Conservation (phyloP, 805 yeast species). For the Yamadazyma kitorensis region DNA sequence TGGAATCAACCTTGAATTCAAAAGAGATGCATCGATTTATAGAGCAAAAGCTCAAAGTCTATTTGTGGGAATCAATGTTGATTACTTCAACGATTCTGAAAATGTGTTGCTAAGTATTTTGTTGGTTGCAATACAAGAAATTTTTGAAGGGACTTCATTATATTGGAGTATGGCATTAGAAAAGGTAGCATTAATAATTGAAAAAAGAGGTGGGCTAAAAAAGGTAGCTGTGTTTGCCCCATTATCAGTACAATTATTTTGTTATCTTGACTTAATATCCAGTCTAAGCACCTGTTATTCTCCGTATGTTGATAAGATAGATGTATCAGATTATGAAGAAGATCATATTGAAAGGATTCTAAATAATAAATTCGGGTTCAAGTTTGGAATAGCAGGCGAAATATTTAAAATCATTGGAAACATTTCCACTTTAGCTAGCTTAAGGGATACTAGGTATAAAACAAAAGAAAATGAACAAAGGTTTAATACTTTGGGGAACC, state of each 20-base stretch:
- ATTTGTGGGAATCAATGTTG: conserved; percentile 10
- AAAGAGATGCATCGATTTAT: conserved; percentile 10
- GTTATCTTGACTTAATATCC: conserved; percentile 25
- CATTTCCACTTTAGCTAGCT: conserved; percentile 23
- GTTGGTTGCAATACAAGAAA: conserved; percentile 20
- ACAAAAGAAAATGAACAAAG: conserved; percentile 18
- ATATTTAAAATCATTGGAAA: conserved; percentile 24
- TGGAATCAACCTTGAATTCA: conserved; percentile 3
- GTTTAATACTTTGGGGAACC: conserved; percentile 20
- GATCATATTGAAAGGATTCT: conserved; percentile 18
- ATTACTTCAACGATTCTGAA: conserved; percentile 13
- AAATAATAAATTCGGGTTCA: conserved; percentile 24
- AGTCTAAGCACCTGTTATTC: conserved; percentile 24
- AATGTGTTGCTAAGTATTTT: conserved; percentile 17
- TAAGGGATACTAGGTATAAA: conserved; percentile 15
- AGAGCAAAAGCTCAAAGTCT: conserved; percentile 15
- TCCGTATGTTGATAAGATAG: conserved; percentile 16
- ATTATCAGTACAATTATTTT: conserved; percentile 23
- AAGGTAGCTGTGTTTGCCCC: conserved; percentile 17
- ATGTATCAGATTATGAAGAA: conserved; percentile 10
- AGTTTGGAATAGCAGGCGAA: conserved; percentile 28
- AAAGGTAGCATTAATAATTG: conserved; percentile 19
- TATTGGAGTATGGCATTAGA: conserved; percentile 23
- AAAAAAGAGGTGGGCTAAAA: conserved; percentile 20
- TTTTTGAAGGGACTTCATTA: conserved; percentile 23